Conservation (phyloP, 768 basidiomycete species). For the Amanita exitialis region DNA sequence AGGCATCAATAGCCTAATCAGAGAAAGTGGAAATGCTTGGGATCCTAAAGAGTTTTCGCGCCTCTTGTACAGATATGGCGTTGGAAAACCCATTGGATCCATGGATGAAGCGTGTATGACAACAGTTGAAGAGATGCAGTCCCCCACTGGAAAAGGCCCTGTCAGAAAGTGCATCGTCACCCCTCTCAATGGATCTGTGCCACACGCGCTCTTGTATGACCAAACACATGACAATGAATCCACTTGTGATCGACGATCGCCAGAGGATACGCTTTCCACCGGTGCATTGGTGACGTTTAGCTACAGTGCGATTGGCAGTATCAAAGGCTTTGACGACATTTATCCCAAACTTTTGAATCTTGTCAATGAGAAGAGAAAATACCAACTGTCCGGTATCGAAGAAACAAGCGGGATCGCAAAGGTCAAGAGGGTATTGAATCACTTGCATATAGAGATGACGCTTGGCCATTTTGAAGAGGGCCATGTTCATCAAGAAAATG, state of each 20-base stretch:
- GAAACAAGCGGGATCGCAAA: conserved; percentile 46
- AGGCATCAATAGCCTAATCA: conserved; percentile 87
- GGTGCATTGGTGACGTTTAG: conserved; percentile 91
- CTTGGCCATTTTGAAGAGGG: conserved; percentile 83
- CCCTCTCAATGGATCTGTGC: conserved; percentile 75
- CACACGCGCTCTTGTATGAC: conserved; percentile 93
- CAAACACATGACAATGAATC: conserved; percentile 98
- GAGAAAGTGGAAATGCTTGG: conserved; percentile 89
- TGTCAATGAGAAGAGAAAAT: conserved; percentile 73
- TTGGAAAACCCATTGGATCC: conserved; percentile 93
- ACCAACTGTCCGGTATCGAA: conserved; percentile 55
- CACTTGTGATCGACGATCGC: conserved; percentile 78
- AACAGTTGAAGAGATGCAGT: conserved; percentile 62
- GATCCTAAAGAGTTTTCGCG: conserved; percentile 88
- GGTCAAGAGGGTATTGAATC: conserved; percentile 70
- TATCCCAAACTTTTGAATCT: conserved; percentile 92
- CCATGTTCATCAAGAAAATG: conserved; percentile 93
- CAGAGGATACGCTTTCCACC: conserved; percentile 92
- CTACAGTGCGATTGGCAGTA: conserved; percentile 80
- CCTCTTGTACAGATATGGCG: conserved; percentile 79
- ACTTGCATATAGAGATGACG: conserved; percentile 87
- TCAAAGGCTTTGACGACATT: conserved; percentile 95
- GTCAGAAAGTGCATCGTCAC: conserved; percentile 63
- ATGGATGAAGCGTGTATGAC: conserved; percentile 89
- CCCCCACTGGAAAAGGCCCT: conserved; percentile 78